Conservation (phyloP, 2,329 filamentous ascomycete genomes). For the Cladobotryum mycophilum region DNA sequence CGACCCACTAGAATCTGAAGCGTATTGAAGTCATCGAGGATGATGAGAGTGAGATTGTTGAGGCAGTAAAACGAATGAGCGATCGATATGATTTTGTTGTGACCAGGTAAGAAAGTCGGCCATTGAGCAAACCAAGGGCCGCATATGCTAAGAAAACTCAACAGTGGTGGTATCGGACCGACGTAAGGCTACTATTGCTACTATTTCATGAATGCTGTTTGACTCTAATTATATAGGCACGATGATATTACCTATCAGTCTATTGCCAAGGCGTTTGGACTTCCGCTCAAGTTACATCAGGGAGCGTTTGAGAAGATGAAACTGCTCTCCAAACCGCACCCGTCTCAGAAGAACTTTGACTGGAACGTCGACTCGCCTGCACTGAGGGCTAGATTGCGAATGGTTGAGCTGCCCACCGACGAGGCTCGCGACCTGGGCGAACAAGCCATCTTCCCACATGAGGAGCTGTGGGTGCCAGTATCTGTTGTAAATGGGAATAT, state of each 20-base stretch:
- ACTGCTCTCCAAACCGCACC: slow-evolving; percentile 65
- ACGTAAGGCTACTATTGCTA: slow-evolving; percentile 54
- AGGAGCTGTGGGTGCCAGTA: slow-evolving; percentile 87
- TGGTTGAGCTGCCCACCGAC: slow-evolving; percentile 83
- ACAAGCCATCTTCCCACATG: slow-evolving; percentile 71
- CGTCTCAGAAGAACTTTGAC: slow-evolving; percentile 67
- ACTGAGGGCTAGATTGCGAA: slow-evolving; percentile 75
- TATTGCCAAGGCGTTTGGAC: slow-evolving; percentile 80
- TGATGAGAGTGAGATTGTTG: slow-evolving; percentile 82
- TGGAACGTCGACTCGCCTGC: slow-evolving; percentile 79
- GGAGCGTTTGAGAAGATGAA: slow-evolving; percentile 79
- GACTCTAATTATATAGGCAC: slow-evolving; percentile 51
- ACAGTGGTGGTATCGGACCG: slow-evolving; percentile 83
- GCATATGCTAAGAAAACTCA: not conserved
- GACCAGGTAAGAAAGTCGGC: slow-evolving; percentile 53
- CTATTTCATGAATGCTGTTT: not conserved
- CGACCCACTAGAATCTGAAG: slow-evolving; percentile 55
- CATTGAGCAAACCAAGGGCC: not conserved
- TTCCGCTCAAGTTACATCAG: slow-evolving; percentile 71
- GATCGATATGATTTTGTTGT: slow-evolving; percentile 88
- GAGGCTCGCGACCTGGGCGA: slow-evolving; percentile 55
- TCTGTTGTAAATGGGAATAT: slow-evolving; percentile 86
- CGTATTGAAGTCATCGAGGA: slow-evolving; percentile 90
- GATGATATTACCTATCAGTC: slow-evolving; percentile 97
- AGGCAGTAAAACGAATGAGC: slow-evolving; percentile 83